Base-by-base conservation (phyloP, 805 yeast species). In the Brettanomyces sp. region DNA sequence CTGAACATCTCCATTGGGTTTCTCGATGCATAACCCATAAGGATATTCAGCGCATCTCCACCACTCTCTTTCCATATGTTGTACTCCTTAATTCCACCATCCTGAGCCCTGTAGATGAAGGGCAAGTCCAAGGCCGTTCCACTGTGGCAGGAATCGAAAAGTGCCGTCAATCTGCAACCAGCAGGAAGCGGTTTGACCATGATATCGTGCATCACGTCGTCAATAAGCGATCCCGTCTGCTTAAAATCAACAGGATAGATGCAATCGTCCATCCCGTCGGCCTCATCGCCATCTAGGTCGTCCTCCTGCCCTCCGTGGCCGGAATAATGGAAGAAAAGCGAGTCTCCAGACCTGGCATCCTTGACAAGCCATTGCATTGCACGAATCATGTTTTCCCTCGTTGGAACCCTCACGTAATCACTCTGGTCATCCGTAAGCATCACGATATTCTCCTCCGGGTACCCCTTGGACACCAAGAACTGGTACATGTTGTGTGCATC, bases 111-210 rank as follows among this genome's bases (percentile, higher is more conserved):
- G 63, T 87, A 87, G 42, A 77, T 71, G 55, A 77, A 87, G 1
- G 95, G 95, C 48, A 87, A 66, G 62, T 87, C 95, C 52, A 87
- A 63, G 1, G 77, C 91, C 1, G 91, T 77, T 11, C 95, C 95
- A 1, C 91, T 83, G 59, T 87, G 95, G 60, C 95, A 87, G 11
- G 88, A 81, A 64, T 87, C 95, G 55, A 82, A 86, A 48, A 86
- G 65, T 0, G 90, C 89, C 3, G 95, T 86, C 45, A 87, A 67
- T 49, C 90, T 73, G 40, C 82, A 82, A 40, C 95, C 95, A 1
- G 80, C 73, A 12, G 76, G 82, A 52, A 87, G 68, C 1, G 88
- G 77, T 49, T 66, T 68, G 24, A 87, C 95, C 76, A 87, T 64
- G 36, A 80, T 70, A 43, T 72, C 80, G 60, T 86, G 91, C 70